phyloP scores from a whole-genome alignment of 2,329 filamentous ascomycete species.

The Colletotrichum sp. region DNA sequence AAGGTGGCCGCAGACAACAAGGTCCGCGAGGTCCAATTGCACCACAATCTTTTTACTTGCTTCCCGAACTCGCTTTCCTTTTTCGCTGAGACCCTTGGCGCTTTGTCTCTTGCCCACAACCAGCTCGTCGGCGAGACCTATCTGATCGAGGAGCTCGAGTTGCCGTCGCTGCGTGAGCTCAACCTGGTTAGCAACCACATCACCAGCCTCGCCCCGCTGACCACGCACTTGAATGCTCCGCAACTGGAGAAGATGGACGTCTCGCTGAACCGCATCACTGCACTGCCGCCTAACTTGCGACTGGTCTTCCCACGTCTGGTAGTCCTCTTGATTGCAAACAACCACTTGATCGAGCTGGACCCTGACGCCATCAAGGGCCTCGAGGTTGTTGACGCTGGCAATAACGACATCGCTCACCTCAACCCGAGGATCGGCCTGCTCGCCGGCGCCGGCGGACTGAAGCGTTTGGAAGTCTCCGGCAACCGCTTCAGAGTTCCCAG shows the following conservation, averaged over 20 bases:
- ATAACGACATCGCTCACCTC: slow-evolving; percentile 84
- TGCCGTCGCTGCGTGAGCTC: slow-evolving; percentile 79
- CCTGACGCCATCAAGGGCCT: slow-evolving; percentile 78
- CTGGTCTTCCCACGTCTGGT: slow-evolving; percentile 72
- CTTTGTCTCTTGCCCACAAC: slow-evolving; percentile 79
- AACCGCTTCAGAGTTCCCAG: slow-evolving; percentile 90
- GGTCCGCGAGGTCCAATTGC: slow-evolving; percentile 67
- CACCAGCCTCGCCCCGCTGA: slow-evolving; percentile 70
- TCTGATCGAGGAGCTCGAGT: slow-evolving; percentile 67
- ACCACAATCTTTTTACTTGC: slow-evolving; percentile 75
- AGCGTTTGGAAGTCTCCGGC: slow-evolving; percentile 78
- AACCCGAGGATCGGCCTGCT: slow-evolving; percentile 83
- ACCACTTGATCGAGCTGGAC: slow-evolving; percentile 75
- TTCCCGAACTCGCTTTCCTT: slow-evolving; percentile 76
- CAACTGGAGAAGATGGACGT: slow-evolving; percentile 79
- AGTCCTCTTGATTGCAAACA: slow-evolving; percentile 78
- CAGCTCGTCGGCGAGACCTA: slow-evolving; percentile 69
- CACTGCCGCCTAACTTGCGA: slow-evolving; percentile 68
- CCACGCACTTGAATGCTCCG: slow-evolving; percentile 73
- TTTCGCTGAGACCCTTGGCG: slow-evolving; percentile 73
- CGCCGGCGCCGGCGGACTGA: slow-evolving; percentile 62
- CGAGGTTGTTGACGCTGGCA: slow-evolving; percentile 77
- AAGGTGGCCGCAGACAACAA: slow-evolving; percentile 58
- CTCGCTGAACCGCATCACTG: slow-evolving; percentile 79
- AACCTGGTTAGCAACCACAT: slow-evolving; percentile 79